Base-by-base conservation (phyloP, 1,139 yeast genomes). In the Groenewaldozyma auringiensis region DNA sequence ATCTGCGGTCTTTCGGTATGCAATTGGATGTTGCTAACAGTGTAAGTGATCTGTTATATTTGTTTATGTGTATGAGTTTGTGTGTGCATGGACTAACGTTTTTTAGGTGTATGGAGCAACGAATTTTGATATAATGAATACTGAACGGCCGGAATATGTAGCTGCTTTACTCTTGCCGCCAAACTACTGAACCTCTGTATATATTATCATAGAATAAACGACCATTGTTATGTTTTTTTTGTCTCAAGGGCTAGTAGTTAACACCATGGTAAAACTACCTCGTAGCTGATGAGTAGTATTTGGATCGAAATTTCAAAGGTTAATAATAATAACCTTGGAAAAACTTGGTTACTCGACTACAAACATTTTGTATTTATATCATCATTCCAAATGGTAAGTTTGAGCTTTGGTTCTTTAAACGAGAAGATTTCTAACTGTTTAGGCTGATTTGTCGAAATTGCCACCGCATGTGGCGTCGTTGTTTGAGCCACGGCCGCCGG, bases 151-250 rank as follows among this genome's bases (percentile, higher is more conserved):
- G 0, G 69, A 72, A 27, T 79, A 77, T 25, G 78, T 85, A 22
- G 87, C 81, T 1, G 92, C 84, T 0, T 65, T 84, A 33, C 64
- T 84, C 44, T 64, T 85, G 34, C 94, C 94, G 8, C 88, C 89
- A 1, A 78, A 81, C 57, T 63, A 79, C 42, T 81, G 61, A 57
- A 11, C 29, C 6, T 25, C 9, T 25, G 11, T 25, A 25, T 25
- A 25, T 25, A 25, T n/a, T n/a, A n/a, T n/a, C n/a, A n/a, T n/a
- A n/a, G n/a, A n/a, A n/a, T n/a, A n/a, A n/a, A n/a, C n/a, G n/a
- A n/a, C n/a, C n/a, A n/a, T n/a, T n/a, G n/a, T n/a, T n/a, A n/a
- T n/a, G n/a, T n/a, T n/a, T n/a, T n/a, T n/a, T n/a, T n/a, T n/a
- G n/a, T n/a, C n/a, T n/a, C n/a, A n/a, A n/a, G n/a, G n/a, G n/a